Base-by-base conservation (phyloP, 805 yeast species). In the Myxozyma kluyveri region DNA sequence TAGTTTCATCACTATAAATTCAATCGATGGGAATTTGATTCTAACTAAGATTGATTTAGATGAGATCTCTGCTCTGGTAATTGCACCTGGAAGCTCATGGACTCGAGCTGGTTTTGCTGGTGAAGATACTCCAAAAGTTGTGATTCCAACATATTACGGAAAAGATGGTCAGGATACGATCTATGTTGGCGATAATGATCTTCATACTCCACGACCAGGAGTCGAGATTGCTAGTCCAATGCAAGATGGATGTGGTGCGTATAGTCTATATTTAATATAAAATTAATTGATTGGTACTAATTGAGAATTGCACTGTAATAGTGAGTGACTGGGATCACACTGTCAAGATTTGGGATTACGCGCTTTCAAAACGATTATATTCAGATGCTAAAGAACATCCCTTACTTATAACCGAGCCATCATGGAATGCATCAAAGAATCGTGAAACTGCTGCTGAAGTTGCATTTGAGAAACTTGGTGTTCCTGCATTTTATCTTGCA, bases 91-190 rank as follows among this genome's bases (percentile, higher is more conserved):
- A 32, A 84, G 96, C 9, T 81, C 76, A 56, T 72, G 81, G 54
- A 88, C 96, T 4, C 81, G 91, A 48, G 81, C 84, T 18, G 99
- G 99, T 1, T 89, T 80, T 68, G 90, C 97, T 2, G 98, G 98
- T 9, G 91, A 88, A 51, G 96, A 90, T 65, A 77, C 80, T 48
- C 99, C 99, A 10, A 79, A 83, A 57, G 72, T 82, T 3, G 79
- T 86, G 22, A 67, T 83, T 10, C 93, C 96, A 2, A 86, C 96
- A 0, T 77, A 68, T 54, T 88, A 80, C 63, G 85, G 82, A 35
- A 60, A 57, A 38, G 61, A 59, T 24, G 53, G 52, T 2, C 59
- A 62, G 3, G 61, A 62, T 3, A n/a, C n/a, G n/a, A 61, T 57
- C 26, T 54, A 59, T 57, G 64, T 69, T 49, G 77, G 74, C 26